phyloP scores from a whole-genome alignment of 305 asterid species.

The Solanum hybrid region DNA sequence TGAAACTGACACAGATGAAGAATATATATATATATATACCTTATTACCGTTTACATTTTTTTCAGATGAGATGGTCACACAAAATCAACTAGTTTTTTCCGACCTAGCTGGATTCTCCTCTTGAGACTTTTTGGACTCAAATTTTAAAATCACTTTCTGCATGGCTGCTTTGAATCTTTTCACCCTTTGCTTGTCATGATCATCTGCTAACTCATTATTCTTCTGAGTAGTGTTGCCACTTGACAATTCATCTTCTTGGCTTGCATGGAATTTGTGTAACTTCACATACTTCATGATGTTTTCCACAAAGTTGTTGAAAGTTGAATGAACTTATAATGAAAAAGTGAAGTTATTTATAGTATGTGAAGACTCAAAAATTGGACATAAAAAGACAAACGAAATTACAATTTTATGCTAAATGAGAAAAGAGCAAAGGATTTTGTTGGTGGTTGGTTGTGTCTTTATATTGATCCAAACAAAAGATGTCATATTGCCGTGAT shows the following conservation, averaged over 20 bases:
- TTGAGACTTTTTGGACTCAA: not conserved
- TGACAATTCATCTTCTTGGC: constrained; percentile 14
- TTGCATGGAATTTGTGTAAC: constrained; percentile 25
- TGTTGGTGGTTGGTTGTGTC: constrained; percentile 27
- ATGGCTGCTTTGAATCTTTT: constrained; percentile 31
- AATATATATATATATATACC: too few species aligned
- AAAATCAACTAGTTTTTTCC: not conserved
- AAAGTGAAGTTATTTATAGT: not conserved
- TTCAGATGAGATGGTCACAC: not conserved
- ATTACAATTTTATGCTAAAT: not conserved
- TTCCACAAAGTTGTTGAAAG: not conserved
- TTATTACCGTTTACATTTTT: not conserved
- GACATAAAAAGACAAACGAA: not conserved
- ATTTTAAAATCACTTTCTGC: constrained; percentile 21
- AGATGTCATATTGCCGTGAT: constrained; percentile 13
- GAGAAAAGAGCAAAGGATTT: not conserved
- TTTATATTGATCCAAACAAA: constrained; percentile 6
- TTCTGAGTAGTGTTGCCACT: not conserved
- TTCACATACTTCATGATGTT: constrained; percentile 32
- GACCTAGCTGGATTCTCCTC: not conserved
- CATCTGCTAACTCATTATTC: not conserved
- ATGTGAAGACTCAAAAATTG: not conserved
- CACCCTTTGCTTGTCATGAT: constrained; percentile 11
- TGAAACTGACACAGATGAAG: not conserved
- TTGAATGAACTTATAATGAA: not conserved